Evolutionary conservation across 1,139 yeast species (phyloP).

Genomic region (Hyphopichia fennica): DNA sequence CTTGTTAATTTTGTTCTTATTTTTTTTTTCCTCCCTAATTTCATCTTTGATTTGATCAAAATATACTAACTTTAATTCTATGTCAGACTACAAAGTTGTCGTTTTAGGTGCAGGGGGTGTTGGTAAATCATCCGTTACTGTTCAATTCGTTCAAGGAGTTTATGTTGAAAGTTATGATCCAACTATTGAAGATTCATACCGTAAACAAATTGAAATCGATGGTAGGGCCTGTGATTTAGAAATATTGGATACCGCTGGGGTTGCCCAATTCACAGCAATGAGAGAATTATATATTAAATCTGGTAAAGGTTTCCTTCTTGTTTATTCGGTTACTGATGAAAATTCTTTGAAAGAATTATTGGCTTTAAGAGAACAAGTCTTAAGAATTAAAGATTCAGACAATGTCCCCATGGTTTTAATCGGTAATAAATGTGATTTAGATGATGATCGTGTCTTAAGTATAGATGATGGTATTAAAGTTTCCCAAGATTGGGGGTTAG

Average conservation of each 20-base stretch:
- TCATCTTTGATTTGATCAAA: neutral
- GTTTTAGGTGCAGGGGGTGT: conserved; percentile 57
- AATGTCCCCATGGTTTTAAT: conserved; percentile 83
- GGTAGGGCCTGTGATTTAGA: conserved; percentile 88
- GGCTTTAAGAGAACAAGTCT: conserved; percentile 83
- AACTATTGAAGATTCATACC: conserved; percentile 69
- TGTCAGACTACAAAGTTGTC: conserved; percentile 44
- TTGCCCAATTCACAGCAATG: conserved; percentile 55
- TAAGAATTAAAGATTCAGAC: conserved; percentile 79
- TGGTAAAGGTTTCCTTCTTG: conserved; percentile 83
- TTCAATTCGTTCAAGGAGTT: conserved; percentile 52
- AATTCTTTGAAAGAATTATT: conserved; percentile 79
- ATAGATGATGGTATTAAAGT: conserved; percentile 81
- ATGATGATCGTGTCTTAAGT: conserved; percentile 70
- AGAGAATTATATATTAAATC: conserved; percentile 78
- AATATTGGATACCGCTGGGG: conserved; percentile 53
- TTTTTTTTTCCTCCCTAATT: neutral
- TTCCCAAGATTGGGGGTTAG: conserved; percentile 84
- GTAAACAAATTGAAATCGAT: conserved; percentile 89
- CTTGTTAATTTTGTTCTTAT: neutral
- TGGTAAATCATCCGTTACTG: conserved; percentile 52
- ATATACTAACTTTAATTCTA: neutral
- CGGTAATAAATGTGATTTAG: conserved; percentile 85
- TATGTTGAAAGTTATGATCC: conserved; percentile 54
- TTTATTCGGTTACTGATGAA: conserved; percentile 87